phyloP scores from a whole-genome alignment of 1,284 basidiomycete species.

The Naganishia sp. region DNA sequence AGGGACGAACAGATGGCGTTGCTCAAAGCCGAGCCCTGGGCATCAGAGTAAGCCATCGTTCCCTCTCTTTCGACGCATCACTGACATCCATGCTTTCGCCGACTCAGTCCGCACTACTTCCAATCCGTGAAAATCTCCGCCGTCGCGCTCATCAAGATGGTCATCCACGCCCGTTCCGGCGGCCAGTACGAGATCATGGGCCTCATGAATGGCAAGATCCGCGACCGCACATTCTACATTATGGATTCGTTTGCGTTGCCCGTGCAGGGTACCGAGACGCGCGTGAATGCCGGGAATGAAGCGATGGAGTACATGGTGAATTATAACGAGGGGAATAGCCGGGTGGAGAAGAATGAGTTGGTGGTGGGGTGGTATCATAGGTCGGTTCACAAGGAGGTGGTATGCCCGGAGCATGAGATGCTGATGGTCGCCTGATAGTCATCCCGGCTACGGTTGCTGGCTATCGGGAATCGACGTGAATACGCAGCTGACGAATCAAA shows the following conservation, averaged over 20 bases:
- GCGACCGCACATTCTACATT: conserved; percentile 81
- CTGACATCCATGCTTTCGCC: background rate
- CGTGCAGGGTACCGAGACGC: conserved; percentile 98
- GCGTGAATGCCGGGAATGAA: conserved; percentile 93
- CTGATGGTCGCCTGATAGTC: conserved; percentile 48
- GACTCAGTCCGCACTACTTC: conserved; percentile 80
- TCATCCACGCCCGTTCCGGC: conserved; percentile 95
- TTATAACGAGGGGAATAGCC: conserved; percentile 76
- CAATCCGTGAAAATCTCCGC: conserved; percentile 93
- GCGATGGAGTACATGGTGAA: conserved; percentile 99
- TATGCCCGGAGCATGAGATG: background rate
- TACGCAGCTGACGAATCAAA: conserved; percentile 93
- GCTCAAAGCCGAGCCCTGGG: conserved; percentile 78
- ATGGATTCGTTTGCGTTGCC: conserved; percentile 96
- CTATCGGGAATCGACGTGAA: conserved; percentile 94
- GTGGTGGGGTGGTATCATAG: conserved; percentile 99
- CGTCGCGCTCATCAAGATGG: conserved; percentile 97
- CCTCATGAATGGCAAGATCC: conserved; percentile 95
- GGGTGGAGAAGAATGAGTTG: conserved; percentile 79
- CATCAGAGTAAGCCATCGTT: conserved; percentile 67
- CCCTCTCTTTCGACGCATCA: background rate
- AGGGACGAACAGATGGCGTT: conserved; percentile 69
- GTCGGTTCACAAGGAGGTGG: conserved; percentile 33
- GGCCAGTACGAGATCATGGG: conserved; percentile 99
- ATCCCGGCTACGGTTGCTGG: conserved; percentile 97